Base-by-base conservation (phyloP, 2,329 filamentous ascomycete species). In the Bipolaris zeicola region DNA sequence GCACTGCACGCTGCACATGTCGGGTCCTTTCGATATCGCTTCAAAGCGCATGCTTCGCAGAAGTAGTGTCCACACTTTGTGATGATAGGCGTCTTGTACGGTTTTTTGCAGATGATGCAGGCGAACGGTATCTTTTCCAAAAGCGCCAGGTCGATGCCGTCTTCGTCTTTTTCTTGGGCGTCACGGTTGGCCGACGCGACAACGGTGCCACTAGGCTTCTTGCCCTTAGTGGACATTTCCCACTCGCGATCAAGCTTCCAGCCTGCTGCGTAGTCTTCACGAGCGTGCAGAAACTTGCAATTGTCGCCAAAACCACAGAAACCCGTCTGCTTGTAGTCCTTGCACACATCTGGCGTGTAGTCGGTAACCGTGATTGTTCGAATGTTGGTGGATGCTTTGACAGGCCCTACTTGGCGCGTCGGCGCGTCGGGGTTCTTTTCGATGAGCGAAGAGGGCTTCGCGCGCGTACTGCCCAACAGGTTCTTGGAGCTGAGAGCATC, bases 41-140 rank as follows among this genome's bases (percentile, higher is more conserved):
- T 87, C 66, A 98, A 80, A 24, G 95, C 95, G 76, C 95, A 99
- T 1, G 84, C 82, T 75, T 97, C 90, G 73, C 95, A 99, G 72
- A 98, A 98, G 76, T 98, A 98, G 75, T 99, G 95, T 0, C 92
- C 90, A 65, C 95, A 99, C 63, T 92, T 89, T 11, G 95, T 98
- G 22, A 94, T 80, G 11, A 98, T 85, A 0, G 95, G 94, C 55
- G 85, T 83, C 67, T 87, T 89, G 77, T 96, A 97, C 1, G 87
- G 77, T 36, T 87, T 84, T 67, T 88, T 87, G 81, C 93, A 97
- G 60, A 96, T 91, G 62, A 96, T 86, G 75, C 93, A 97, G 1
- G 87, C 90, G 72, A 96, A 96, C 0, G 93, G 93, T 20, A 96
- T 96, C 67, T 88, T 89, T 72, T 93, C 88, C 48, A 96, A 78